Evolutionary conservation across 1,139 yeast genomes (phyloP).

Genomic region (Saccharomyces hybrid): DNA sequence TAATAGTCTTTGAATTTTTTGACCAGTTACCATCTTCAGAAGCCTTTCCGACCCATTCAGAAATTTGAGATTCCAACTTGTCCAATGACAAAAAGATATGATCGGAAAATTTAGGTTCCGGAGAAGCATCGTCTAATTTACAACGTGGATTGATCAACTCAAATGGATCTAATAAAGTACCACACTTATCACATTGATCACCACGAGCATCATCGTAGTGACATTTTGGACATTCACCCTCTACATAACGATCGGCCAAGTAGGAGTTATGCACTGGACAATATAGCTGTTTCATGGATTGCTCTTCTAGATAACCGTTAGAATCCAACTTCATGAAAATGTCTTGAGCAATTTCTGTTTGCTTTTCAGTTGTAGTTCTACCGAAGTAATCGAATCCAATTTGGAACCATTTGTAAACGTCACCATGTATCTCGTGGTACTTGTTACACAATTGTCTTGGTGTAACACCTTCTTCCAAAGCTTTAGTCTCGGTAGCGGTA

Average conservation of each 20-base stretch:
- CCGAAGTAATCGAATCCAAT: conserved; percentile 93
- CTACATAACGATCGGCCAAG: conserved; percentile 93
- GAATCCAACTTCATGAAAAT: conserved; percentile 68
- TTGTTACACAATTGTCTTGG: conserved; percentile 87
- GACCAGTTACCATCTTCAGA: conserved; percentile 81
- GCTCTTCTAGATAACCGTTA: conserved; percentile 76
- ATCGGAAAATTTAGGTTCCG: conserved; percentile 71
- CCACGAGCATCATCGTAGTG: conserved; percentile 95
- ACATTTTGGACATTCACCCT: conserved; percentile 96
- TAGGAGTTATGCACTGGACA: conserved; percentile 86
- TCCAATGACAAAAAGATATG: conserved; percentile 80
- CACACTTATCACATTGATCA: conserved; percentile 98
- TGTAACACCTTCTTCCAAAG: conserved; percentile 82
- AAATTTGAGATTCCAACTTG: conserved; percentile 68
- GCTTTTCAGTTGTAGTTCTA: conserved; percentile 85
- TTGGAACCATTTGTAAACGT: conserved; percentile 94
- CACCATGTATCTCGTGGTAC: conserved; percentile 76
- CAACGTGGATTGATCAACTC: conserved; percentile 92
- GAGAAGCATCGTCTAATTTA: conserved; percentile 78
- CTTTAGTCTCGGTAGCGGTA: conserved; percentile 98
- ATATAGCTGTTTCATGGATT: conserved; percentile 79
- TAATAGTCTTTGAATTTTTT: conserved; percentile 77
- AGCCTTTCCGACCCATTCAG: conserved; percentile 63
- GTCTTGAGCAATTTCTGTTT: conserved; percentile 93
- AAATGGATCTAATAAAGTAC: conserved; percentile 78